Evolutionary conservation across 805 yeast genomes (phyloP).

Genomic region (Cyberlindnera mississippiensis): DNA sequence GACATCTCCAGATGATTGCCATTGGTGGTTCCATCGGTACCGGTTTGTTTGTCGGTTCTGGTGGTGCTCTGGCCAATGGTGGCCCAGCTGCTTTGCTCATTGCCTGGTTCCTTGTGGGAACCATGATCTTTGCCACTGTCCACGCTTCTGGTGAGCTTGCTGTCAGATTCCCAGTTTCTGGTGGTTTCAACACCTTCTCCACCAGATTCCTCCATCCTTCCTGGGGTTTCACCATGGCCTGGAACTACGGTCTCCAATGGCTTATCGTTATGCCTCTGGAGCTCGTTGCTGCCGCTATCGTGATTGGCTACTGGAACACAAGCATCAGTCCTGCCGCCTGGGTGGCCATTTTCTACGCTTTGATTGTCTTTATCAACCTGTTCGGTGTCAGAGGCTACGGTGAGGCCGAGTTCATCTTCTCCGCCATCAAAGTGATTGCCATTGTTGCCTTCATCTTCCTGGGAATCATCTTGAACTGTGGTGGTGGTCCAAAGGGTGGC

Average conservation of each 20-base stretch:
- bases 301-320: conserved; percentile 48
- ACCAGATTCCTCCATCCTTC: conserved; percentile 54
- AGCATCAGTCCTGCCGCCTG: conserved; percentile 42
- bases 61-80: conserved; percentile 53
- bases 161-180: conserved; percentile 60
- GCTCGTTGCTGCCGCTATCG: conserved; percentile 50
- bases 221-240: conserved; percentile 59
- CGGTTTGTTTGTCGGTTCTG: conserved; percentile 74
- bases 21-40: conserved; percentile 81
- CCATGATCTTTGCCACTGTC: conserved; percentile 45
- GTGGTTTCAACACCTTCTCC: conserved; percentile 56
- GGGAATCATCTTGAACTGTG: conserved; percentile 53
- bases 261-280: conserved; percentile 46
- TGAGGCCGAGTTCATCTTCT: conserved; percentile 49
- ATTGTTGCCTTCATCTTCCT: conserved; percentile 57
- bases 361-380: conserved; percentile 43
- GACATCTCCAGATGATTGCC: conserved; percentile 39
- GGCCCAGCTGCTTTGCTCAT: conserved; percentile 47
- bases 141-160: conserved; percentile 59
- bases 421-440: conserved; percentile 66
- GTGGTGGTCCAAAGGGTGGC: conserved; percentile 51
- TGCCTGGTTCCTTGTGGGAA: conserved; percentile 47
- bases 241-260: conserved; percentile 53
- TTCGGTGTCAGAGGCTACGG: conserved; percentile 53
- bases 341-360: conserved; percentile 44